These are phyloP conservation scores for Phytophthora sojae DNA, from an alignment of 352 stramenopile genomes.

Conservation along the genomic window DNA sequence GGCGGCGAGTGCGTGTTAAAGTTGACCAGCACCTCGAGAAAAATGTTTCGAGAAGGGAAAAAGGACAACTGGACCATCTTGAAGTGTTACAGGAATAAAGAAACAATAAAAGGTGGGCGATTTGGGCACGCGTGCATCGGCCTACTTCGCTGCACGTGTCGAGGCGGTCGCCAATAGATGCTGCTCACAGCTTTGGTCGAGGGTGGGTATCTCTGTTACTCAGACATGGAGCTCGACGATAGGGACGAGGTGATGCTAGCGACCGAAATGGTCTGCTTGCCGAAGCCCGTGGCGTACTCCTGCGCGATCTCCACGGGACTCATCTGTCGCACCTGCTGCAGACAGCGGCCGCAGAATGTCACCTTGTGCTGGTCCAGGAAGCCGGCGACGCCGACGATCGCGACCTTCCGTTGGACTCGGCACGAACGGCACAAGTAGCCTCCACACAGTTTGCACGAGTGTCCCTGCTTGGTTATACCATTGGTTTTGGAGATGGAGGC, in stretches of 20 bases:
- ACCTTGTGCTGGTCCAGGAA: constrained; percentile 37
- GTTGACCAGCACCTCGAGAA: too few relatives aligned
- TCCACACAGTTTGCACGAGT: constrained; percentile 43
- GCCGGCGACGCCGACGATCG: constrained; percentile 25
- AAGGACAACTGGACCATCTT: too few relatives aligned
- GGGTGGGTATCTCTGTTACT: not conserved
- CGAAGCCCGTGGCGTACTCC: constrained; percentile 11
- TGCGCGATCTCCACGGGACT: constrained; percentile 24
- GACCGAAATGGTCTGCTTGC: constrained; percentile 20
- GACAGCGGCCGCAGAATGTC: constrained; percentile 33
- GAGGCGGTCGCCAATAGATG: too few relatives aligned
- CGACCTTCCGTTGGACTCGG: constrained; percentile 41
- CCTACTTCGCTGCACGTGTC: too few relatives aligned
- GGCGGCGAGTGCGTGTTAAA: too few relatives aligned
- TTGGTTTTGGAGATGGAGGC: constrained; percentile 1
- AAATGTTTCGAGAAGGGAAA: too few relatives aligned
- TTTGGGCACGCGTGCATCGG: too few relatives aligned
- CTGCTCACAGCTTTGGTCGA: too few relatives aligned
- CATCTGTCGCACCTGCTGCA: constrained; percentile 27
- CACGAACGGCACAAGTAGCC: constrained; percentile 44
- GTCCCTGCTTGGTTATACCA: not conserved
- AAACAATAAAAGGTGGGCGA: too few relatives aligned
- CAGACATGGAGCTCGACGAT: constrained; percentile 16
- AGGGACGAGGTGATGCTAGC: constrained; percentile 16
- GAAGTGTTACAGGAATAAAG: too few relatives aligned